Evolutionary conservation across 352 stramenopile species (phyloP).

Genomic region (Nothophytophthora sp.): DNA sequence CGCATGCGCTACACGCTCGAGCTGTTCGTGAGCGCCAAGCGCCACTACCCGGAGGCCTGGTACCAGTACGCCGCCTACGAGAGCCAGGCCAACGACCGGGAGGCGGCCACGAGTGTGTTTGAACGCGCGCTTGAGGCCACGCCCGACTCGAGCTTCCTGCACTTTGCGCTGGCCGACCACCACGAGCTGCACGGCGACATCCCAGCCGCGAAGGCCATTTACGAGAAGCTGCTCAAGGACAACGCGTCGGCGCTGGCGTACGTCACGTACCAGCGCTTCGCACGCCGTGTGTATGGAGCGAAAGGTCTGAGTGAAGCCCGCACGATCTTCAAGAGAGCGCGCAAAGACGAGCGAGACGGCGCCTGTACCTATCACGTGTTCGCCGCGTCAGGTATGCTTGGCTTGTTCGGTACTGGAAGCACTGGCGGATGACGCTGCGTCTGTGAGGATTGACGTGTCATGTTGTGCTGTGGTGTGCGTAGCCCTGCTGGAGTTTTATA

Average conservation of each 20-base stretch:
- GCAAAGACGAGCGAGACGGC: conserved; percentile 83
- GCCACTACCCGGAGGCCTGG: conserved; percentile 81
- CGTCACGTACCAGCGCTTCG: conserved; percentile 86
- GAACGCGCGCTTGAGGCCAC: conserved; percentile 77
- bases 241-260: conserved; percentile 76
- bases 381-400: conserved; percentile 69
- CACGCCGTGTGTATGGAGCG: conserved; percentile 67
- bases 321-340: conserved; percentile 77
- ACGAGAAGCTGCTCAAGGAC: conserved; percentile 81
- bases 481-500: conserved; percentile 89
- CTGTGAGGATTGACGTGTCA: no score
- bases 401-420: no score
- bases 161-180: conserved; percentile 83
- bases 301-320: conserved; percentile 80
- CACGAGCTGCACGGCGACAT: conserved; percentile 75
- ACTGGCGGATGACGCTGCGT: no score
- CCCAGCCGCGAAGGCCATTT: conserved; percentile 69
- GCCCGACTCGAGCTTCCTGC: conserved; percentile 77
- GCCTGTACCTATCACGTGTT: conserved; percentile 86
- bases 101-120: conserved; percentile 67
- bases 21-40: conserved; percentile 75
- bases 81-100: conserved; percentile 70
- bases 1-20: conserved; percentile 87
- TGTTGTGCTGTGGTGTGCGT: conserved; percentile 2
- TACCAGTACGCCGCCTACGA: conserved; percentile 87